Evolutionary conservation across 2,329 filamentous ascomycete genomes (phyloP), one percentile per base, ranked within the genome.

Genomic region (Raffaelea arxii): DNA sequence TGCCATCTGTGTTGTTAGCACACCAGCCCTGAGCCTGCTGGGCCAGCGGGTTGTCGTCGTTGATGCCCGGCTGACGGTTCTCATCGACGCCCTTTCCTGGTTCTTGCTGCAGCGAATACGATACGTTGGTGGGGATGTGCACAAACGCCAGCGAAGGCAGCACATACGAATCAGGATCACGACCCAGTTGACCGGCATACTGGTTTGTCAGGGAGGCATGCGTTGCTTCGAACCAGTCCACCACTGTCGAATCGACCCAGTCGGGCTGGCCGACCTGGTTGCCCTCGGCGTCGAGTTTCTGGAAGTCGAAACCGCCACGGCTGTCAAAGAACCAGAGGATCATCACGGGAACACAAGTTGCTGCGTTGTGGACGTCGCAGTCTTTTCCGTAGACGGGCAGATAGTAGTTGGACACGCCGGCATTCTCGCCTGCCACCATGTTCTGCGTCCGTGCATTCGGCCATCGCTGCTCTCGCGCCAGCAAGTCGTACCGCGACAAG

Each of bases 241-340:
- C 70, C 1, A 71, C 69, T 7, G 55, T 60, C 16, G 44, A 25
- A 46, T 71, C 64, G 3, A 74, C 69, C 70, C 70, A 74, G 53
- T 71, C 54, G 21, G 49, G 54, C 49, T 55, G 46, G 7, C 54
- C 55, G 12, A 59, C 47, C 2, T 39, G 46, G 12, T 50, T 27
- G 23, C 54, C 55, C 2, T 49, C 46, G 4, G 18, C 11, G 44
- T 56, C 44, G 3, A 14, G 25, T 23, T 55, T 38, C 46, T 65
- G 66, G 55, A 64, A 71, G 19, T 59, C 56, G 48, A 62, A 60
- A 18, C 74, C 74, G 32, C 75, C 74, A 39, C 70, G 65, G 45
- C 64, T 70, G 57, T 82, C 78, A 53, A 82, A 81, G 60, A 82
- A 81, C 75, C 76, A 82, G 3, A 82, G 61, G 3, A 82, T 56